Evolutionary conservation across 768 basidiomycete species (phyloP).

Genomic region (Boletus reticulatus): DNA sequence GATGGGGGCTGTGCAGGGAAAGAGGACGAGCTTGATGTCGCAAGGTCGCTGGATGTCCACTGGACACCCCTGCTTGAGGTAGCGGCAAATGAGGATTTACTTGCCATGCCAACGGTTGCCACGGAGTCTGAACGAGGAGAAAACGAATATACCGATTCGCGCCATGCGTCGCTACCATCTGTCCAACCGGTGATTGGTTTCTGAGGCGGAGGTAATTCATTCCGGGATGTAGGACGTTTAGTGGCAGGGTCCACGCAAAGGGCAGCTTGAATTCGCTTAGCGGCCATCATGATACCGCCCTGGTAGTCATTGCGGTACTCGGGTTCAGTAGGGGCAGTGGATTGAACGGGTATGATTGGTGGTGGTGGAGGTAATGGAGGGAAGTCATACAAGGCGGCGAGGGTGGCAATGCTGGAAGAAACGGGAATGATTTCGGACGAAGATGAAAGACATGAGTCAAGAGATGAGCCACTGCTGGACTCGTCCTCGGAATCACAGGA

Average conservation of each 20-base stretch:
- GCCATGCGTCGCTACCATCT: slow-evolving; percentile 65
- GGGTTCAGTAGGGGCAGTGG: slow-evolving; percentile 23
- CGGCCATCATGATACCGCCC: slow-evolving; percentile 70
- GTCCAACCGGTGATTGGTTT: slow-evolving; percentile 64
- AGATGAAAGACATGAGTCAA: slow-evolving; percentile 32
- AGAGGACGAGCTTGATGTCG: slow-evolving; percentile 20
- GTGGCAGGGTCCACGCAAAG: slow-evolving; percentile 40
- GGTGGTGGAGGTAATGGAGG: slow-evolving; percentile 54
- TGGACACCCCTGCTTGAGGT: slow-evolving; percentile 51
- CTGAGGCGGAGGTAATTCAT: slow-evolving; percentile 34
- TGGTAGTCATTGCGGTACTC: slow-evolving; percentile 43
- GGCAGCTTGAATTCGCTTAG: slow-evolving; percentile 49
- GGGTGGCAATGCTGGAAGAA: slow-evolving; percentile 35
- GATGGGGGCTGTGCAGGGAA: slow-evolving; percentile 24
- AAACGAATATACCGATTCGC: slow-evolving; percentile 59
- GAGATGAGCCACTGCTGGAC: slow-evolving; percentile 39
- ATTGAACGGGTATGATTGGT: slow-evolving; percentile 33
- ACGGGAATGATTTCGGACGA: slow-evolving; percentile 21
- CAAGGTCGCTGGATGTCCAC: slow-evolving; percentile 41
- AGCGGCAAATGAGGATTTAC: slow-evolving; percentile 45
- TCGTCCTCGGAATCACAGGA: slow-evolving; percentile 40
- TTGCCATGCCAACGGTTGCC: slow-evolving; percentile 27
- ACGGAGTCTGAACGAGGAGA: slow-evolving; percentile 38
- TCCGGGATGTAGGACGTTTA: slow-evolving; percentile 36
- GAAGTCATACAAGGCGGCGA: slow-evolving; percentile 44